phyloP scores from a whole-genome alignment of 176 grass and related monocot species.

The Dendrocalamus sinicus region DNA sequence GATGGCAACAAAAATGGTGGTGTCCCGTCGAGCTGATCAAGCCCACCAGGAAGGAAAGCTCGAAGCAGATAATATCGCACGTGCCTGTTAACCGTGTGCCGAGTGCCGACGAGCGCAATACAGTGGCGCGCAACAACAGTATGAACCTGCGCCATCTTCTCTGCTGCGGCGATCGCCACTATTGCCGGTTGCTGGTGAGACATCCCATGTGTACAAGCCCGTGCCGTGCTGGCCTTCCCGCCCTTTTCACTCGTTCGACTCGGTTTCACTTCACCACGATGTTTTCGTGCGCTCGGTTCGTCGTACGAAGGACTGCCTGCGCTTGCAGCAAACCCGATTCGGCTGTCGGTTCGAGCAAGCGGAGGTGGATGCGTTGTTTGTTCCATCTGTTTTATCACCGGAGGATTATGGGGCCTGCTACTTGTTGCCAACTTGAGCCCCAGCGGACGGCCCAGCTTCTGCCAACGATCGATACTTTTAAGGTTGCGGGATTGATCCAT shows the following conservation, averaged over 20 bases:
- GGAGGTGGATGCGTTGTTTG: background rate
- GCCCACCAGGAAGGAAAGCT: background rate
- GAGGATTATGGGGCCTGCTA: background rate
- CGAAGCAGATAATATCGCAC: background rate
- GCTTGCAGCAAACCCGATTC: conserved; percentile 4
- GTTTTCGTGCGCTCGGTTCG: background rate
- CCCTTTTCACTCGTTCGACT: no score
- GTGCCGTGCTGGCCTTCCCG: no score
- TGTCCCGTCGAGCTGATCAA: background rate
- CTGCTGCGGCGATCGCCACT: background rate
- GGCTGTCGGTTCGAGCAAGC: background rate
- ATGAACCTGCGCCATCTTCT: background rate
- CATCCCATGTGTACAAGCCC: conserved; percentile 23
- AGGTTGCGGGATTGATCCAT: background rate
- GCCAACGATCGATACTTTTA: background rate
- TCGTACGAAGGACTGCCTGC: background rate
- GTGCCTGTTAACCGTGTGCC: background rate
- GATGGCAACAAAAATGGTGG: background rate
- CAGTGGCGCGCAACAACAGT: no score
- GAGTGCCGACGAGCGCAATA: background rate
- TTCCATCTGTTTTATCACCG: background rate
- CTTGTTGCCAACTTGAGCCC: background rate
- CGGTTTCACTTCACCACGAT: background rate
- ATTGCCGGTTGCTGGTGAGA: conserved; percentile 24
- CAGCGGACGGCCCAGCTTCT: background rate